A percentile compares a stretch with the other conserved stretches of the same genome.
Conservation (phyloP, 139 green algal genomes). For the Choricystis sp. region DNA sequence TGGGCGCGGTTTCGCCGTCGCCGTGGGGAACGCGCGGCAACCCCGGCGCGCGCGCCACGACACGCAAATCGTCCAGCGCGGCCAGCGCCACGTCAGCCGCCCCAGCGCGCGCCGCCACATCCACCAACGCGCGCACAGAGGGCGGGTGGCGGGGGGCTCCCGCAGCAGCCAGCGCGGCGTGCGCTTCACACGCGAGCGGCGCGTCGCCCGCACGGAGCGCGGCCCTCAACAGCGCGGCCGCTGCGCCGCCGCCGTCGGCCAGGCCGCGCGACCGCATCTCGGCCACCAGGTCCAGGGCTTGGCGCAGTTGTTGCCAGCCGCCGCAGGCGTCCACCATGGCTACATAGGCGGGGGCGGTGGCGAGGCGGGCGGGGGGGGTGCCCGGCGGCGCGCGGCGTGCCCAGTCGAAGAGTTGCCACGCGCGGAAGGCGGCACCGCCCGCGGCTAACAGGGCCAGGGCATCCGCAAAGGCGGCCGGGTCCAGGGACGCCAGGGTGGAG, state of each 20-base stretch:
- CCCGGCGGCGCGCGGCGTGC: no score
- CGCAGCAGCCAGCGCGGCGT: not conserved
- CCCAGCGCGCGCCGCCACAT: not conserved
- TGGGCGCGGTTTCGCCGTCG: constrained; percentile 15
- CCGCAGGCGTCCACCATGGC: not conserved
- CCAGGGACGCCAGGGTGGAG: not conserved
- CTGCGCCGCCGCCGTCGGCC: not conserved
- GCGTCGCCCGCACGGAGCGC: not conserved
- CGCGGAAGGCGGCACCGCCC: not conserved
- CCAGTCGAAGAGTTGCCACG: not conserved
- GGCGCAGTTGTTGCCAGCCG: not conserved
- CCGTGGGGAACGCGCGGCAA: constrained; percentile 25
- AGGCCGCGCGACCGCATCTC: no score
- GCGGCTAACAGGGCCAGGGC: not conserved
- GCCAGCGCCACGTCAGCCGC: constrained; percentile 35
- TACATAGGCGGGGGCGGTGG: not conserved
- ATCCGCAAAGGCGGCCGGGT: not conserved
- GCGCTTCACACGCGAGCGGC: not conserved
- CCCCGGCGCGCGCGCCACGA: no score
- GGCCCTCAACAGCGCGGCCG: not conserved
- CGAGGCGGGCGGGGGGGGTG: not conserved
- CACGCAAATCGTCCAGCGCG: constrained; percentile 30
- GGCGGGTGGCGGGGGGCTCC: no score
- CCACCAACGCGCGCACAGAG: not conserved
- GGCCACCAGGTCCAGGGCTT: not conserved